These are phyloP conservation scores for Potentilla sterilis DNA, from an alignment of 306 rosid genomes.

Conservation along the genomic window DNA sequence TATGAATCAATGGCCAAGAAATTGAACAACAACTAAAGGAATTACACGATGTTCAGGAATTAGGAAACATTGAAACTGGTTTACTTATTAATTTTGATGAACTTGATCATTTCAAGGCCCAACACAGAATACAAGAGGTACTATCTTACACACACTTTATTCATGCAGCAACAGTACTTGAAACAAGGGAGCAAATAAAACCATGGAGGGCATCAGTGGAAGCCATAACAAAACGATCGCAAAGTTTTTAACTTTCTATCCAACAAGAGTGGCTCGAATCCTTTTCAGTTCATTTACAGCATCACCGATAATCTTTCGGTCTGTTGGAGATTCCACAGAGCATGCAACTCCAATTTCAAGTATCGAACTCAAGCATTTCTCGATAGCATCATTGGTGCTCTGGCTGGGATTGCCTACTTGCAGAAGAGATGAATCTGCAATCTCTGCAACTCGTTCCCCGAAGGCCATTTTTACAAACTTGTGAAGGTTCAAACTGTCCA, in stretches of 20 bases:
- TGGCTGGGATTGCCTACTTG: neutral
- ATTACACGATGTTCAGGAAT: neutral
- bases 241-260: neutral
- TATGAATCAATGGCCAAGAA: neutral
- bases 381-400: neutral
- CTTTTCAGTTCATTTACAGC: neutral
- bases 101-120: neutral
- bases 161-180: neutral
- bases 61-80: too few relatives aligned
- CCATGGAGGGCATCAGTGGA: neutral
- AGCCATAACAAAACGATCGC: neutral
- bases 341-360: neutral
- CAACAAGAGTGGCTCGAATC: neutral
- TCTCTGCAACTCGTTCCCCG: neutral
- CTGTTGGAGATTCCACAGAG: neutral
- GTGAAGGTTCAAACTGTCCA: conserved; percentile 1
- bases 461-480: neutral
- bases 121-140: too few relatives aligned
- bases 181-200: neutral
- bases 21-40: neutral
- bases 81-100: neutral
- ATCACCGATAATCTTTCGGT: neutral
- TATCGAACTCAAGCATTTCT: neutral
- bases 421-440: neutral
- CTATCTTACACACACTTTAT: neutral